These are phyloP conservation scores for Solanum dulcamara DNA, from an alignment of 257 asterid species.

Conservation along the genomic window DNA sequence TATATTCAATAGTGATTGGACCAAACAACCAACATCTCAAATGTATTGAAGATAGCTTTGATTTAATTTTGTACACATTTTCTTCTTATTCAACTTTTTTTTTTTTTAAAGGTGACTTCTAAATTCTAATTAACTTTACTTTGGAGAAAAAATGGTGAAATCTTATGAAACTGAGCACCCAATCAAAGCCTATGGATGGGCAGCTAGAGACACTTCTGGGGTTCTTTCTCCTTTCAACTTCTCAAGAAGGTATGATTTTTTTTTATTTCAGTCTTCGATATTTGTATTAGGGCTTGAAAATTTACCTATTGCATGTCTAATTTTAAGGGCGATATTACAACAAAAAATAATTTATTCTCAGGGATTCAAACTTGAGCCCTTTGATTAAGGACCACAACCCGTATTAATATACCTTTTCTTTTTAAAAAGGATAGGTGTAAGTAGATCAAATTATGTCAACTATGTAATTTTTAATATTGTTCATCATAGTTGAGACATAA, in stretches of 20 bases:
- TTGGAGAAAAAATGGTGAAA: not conserved
- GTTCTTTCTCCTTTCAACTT: not conserved
- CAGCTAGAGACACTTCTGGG: not conserved
- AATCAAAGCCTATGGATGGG: not conserved
- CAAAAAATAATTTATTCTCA: not conserved
- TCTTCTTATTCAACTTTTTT: not conserved
- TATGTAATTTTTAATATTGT: not conserved
- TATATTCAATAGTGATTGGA: not conserved
- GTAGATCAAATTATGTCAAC: not conserved
- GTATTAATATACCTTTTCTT: not conserved
- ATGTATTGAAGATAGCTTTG: no score
- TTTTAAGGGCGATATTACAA: not conserved
- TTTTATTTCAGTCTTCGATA: not conserved
- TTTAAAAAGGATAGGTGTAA: not conserved
- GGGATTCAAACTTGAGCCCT: rapidly evolving
- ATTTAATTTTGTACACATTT: not conserved
- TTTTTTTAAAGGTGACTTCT: not conserved
- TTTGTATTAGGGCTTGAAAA: rapidly evolving
- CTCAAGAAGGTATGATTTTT: not conserved
- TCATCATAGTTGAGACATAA: not conserved
- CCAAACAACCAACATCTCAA: not conserved
- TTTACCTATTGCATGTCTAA: not conserved
- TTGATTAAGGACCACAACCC: not conserved
- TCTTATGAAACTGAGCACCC: not conserved
- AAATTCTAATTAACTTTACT: not conserved